These are phyloP conservation scores for Panicum virgatum DNA, from an alignment of 202 grass and related monocot genomes.

Conservation along the genomic window DNA sequence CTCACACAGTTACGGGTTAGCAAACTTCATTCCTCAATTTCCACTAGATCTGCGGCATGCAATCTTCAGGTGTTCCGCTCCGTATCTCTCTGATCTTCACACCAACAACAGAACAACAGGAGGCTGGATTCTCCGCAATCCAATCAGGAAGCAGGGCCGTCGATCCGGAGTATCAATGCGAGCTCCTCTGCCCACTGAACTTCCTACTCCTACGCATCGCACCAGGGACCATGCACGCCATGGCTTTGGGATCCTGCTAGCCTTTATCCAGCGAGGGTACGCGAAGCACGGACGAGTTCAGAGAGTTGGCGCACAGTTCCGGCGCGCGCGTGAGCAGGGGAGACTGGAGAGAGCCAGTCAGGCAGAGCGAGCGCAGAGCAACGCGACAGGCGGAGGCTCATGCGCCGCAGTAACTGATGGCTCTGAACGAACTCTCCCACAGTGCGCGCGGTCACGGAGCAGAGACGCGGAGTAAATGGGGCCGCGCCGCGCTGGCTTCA, in stretches of 20 bases:
- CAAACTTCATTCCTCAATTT: neutral
- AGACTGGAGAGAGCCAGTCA: neutral
- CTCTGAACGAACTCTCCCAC: neutral
- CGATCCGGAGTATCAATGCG: neutral
- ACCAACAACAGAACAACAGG: neutral
- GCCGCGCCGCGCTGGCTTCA: conserved; percentile 28
- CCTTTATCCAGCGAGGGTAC: neutral
- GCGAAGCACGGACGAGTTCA: conserved; percentile 26
- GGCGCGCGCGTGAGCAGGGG: neutral
- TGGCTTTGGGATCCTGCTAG: neutral
- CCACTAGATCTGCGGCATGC: neutral
- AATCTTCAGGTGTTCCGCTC: neutral
- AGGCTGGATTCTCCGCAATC: neutral
- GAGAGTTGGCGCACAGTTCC: neutral
- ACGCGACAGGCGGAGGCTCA: conserved; percentile 14
- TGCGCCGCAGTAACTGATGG: neutral
- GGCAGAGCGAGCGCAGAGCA: neutral
- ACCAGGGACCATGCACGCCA: neutral
- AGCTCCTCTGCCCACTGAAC: neutral
- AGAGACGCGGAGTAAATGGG: neutral
- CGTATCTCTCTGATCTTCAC: neutral
- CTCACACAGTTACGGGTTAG: neutral
- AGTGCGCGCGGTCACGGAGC: conserved; percentile 19
- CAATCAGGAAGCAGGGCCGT: neutral
- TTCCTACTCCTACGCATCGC: neutral